phyloP scores from a whole-genome alignment of 2,329 filamentous ascomycete genomes.

The Berkeleyomyces basicola region DNA sequence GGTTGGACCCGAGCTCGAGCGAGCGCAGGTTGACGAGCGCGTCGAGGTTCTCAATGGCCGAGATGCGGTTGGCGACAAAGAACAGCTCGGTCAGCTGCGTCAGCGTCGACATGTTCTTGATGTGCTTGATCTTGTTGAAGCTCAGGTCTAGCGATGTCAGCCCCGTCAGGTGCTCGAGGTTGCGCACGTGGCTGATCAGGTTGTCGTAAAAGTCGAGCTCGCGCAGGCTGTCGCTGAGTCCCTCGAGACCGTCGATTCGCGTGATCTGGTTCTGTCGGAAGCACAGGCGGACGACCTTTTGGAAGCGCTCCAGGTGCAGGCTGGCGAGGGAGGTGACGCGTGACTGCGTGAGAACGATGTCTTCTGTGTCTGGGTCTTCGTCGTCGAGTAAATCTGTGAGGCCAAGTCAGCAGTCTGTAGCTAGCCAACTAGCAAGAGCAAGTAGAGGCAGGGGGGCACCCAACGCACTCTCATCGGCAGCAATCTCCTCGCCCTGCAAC shows the following conservation, averaged over 20 bases:
- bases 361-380: constrained; percentile 46
- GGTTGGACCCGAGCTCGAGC: constrained; percentile 81
- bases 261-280: constrained; percentile 85
- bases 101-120: constrained; percentile 72
- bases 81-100: constrained; percentile 67
- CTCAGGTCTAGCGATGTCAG: constrained; percentile 75
- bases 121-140: constrained; percentile 99
- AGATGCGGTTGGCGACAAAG: constrained; percentile 90
- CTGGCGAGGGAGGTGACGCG: constrained; percentile 63
- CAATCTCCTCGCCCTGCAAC: constrained; percentile 55
- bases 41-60: constrained; percentile 68
- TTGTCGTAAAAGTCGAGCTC: constrained; percentile 97
- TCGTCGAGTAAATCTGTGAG: constrained; percentile 41
- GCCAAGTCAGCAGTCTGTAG: not conserved
- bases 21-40: constrained; percentile 59
- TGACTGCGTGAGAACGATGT: constrained; percentile 82
- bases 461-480: constrained; percentile 58
- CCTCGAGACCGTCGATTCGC: constrained; percentile 56
- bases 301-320: constrained; percentile 71
- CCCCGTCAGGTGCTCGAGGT: constrained; percentile 59
- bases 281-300: constrained; percentile 58
- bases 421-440: not conserved
- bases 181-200: constrained; percentile 70
- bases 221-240: constrained; percentile 47
- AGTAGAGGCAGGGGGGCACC: not conserved